phyloP scores from a whole-genome alignment of 495 filamentous ascomycete species.

The Bombardia bombarda region DNA sequence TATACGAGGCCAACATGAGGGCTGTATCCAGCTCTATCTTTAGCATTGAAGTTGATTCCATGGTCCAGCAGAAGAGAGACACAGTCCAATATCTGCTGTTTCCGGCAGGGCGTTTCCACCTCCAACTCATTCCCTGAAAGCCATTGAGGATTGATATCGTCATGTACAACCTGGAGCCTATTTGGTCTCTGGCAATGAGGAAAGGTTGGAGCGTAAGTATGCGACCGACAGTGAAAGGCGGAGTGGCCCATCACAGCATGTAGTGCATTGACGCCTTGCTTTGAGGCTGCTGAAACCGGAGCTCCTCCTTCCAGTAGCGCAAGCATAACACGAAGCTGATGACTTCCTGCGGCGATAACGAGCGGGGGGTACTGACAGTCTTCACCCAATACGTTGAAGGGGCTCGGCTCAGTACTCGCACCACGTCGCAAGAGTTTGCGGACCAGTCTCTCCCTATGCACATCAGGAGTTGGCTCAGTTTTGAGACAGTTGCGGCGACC shows the following conservation, averaged over 20 bases:
- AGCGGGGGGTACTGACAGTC: not conserved
- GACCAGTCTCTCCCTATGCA: not conserved
- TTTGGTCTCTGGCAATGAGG: too few species aligned
- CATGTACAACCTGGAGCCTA: too few species aligned
- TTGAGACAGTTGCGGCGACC: not conserved
- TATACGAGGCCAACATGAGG: not conserved
- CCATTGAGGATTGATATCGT: too few species aligned
- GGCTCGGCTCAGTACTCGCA: not conserved
- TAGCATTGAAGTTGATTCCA: not conserved
- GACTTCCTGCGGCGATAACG: not conserved
- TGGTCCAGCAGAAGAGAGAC: not conserved
- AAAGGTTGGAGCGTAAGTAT: too few species aligned
- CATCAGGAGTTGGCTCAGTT: not conserved
- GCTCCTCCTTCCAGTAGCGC: not conserved
- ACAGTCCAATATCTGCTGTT: not conserved
- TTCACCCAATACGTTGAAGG: not conserved
- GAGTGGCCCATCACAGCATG: not conserved
- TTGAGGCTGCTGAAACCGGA: not conserved
- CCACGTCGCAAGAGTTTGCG: not conserved
- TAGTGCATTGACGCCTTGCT: not conserved
- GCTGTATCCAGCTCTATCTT: not conserved
- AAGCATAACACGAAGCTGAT: not conserved
- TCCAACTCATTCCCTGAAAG: not conserved
- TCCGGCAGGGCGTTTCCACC: not conserved
- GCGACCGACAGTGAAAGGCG: not conserved